Conservation (phyloP, 495 filamentous ascomycete genomes). For the Penicillium cosmopolitanum region DNA sequence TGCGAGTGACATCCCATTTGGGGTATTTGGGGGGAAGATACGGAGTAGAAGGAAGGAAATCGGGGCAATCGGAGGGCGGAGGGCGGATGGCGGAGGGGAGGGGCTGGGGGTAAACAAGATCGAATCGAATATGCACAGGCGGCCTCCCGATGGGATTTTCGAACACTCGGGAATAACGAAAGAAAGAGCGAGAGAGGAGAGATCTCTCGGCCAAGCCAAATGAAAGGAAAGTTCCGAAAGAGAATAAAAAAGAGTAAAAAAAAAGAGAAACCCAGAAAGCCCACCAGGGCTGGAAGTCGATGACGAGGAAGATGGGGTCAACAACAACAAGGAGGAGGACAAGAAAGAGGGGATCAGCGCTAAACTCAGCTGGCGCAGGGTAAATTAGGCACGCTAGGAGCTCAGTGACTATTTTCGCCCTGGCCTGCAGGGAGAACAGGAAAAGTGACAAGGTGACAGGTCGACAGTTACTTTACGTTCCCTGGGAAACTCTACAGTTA, state of each 20-base stretch:
- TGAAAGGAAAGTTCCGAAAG: not conserved
- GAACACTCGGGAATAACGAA: too few species aligned
- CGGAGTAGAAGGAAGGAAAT: too few species aligned
- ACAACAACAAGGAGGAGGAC: constrained; percentile 27
- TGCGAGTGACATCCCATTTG: constrained; percentile 46
- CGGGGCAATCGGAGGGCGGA: constrained; percentile 1
- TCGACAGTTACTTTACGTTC: not conserved
- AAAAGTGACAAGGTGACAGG: too few species aligned
- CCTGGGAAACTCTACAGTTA: not conserved
- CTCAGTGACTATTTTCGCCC: constrained; percentile 19
- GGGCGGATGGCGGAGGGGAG: constrained; percentile 5
- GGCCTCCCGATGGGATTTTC: too few species aligned
- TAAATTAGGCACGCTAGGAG: constrained; percentile 30
- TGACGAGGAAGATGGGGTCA: constrained; percentile 22
- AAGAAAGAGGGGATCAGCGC: constrained; percentile 6
- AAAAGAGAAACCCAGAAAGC: not conserved
- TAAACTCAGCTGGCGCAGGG: constrained; percentile 23
- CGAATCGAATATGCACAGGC: too few species aligned
- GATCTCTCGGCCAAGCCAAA: not conserved
- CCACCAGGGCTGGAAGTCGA: constrained; percentile 19
- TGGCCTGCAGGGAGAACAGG: constrained; percentile 2
- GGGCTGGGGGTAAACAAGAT: constrained; percentile 1
- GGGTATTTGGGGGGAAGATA: constrained; percentile 9
- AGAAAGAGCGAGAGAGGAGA: not conserved
- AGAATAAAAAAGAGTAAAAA: not conserved